phyloP scores from a whole-genome alignment of 768 basidiomycete genomes.

The Panaeolus cyanescens region DNA sequence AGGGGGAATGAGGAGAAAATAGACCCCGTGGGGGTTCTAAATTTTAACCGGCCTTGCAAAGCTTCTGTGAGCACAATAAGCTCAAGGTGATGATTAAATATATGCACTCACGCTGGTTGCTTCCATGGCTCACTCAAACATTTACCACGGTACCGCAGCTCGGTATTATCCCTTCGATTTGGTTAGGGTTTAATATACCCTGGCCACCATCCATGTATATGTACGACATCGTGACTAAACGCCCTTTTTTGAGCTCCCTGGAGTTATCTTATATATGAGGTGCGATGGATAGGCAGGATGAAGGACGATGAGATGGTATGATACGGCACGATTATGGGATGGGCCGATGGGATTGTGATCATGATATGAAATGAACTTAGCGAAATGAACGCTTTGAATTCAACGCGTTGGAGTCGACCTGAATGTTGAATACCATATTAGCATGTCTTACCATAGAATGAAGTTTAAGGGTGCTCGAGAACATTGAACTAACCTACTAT shows the following conservation, averaged over 20 bases:
- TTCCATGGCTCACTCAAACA: background rate
- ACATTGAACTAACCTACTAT: background rate
- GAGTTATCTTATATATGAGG: too few relatives aligned
- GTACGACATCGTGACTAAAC: background rate
- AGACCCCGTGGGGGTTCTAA: constrained; percentile 1
- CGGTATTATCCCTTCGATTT: background rate
- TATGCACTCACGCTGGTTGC: background rate
- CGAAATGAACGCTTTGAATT: constrained; percentile 1
- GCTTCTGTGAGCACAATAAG: background rate
- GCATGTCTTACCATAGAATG: too few relatives aligned
- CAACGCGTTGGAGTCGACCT: background rate
- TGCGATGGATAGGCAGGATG: too few relatives aligned
- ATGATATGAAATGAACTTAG: background rate
- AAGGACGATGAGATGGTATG: background rate
- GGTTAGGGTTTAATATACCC: background rate
- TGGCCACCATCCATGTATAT: background rate
- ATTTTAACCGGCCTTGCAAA: background rate
- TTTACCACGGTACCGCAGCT: background rate
- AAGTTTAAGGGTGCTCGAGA: too few relatives aligned
- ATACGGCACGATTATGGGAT: background rate
- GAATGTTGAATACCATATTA: background rate
- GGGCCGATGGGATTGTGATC: constrained; percentile 4
- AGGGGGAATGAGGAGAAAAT: background rate
- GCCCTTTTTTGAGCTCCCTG: background rate
- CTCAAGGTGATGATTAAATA: background rate